Percentiles rank a stretch among this genome's conserved stretches.
phyloP scores from a whole-genome alignment of 2,329 filamentous ascomycete species.

The Paecilomyces dactylethromorphus region DNA sequence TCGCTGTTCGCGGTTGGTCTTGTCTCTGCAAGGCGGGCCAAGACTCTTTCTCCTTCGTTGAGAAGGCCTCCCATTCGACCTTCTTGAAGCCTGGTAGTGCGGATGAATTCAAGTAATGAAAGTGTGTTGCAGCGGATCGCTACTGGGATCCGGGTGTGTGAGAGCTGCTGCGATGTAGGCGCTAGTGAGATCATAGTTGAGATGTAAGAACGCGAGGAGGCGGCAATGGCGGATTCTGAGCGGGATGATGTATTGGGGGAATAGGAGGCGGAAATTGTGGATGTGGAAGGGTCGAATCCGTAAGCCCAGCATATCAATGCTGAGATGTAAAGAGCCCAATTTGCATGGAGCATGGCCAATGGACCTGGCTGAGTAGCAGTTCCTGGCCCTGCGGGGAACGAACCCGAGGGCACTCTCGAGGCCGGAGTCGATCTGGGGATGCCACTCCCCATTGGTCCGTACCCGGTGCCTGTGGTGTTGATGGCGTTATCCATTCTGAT shows the following conservation, averaged over 20 bases:
- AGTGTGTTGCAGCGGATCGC: slow-evolving; percentile 15
- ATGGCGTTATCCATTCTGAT: not conserved
- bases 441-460: not conserved
- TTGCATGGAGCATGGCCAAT: slow-evolving; percentile 23
- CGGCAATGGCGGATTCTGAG: not conserved
- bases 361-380: slow-evolving; percentile 4
- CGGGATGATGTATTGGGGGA: not conserved
- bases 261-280: not conserved
- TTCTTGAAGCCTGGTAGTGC: slow-evolving; percentile 16
- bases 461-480: not conserved
- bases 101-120: slow-evolving; percentile 23
- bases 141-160: slow-evolving; percentile 9
- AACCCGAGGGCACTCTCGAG: not conserved
- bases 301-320: slow-evolving; percentile 29
- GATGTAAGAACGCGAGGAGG: slow-evolving; percentile 12
- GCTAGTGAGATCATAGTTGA: slow-evolving; percentile 13
- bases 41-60: slow-evolving; percentile 26
- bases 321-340: slow-evolving; percentile 27
- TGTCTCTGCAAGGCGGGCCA: slow-evolving; percentile 21
- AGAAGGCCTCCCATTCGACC: slow-evolving; percentile 24
- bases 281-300: slow-evolving; percentile 10
- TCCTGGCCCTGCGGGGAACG: not conserved
- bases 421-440: not conserved
- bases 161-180: slow-evolving; percentile 10
- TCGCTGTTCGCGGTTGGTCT: slow-evolving; percentile 5